Percentiles rank a stretch among this genome's conserved stretches.
phyloP scores from a whole-genome alignment of 345 rosid species.

The Abelmoschus esculentus region DNA sequence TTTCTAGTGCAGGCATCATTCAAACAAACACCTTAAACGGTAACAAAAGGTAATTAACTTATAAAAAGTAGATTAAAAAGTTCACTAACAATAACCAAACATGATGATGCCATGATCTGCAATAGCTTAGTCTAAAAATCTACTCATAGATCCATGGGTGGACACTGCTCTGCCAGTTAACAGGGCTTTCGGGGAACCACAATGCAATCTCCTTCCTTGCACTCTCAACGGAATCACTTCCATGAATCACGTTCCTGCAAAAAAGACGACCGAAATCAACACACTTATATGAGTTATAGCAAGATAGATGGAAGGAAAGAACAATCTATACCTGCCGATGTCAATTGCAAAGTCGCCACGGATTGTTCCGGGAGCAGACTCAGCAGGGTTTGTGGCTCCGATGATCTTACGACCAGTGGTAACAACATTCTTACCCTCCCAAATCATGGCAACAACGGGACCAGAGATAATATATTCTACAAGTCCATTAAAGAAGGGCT shows the following conservation, averaged over 20 bases:
- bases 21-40: neutral
- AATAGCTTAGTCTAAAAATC: neutral
- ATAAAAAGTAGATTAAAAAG: neutral
- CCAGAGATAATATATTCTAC: conserved; percentile 92
- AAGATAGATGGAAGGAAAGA: neutral
- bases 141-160: conserved; percentile 85
- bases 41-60: neutral
- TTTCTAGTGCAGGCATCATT: neutral
- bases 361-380: conserved; percentile 87
- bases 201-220: conserved; percentile 77
- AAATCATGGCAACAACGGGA: conserved; percentile 91
- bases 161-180: conserved; percentile 74
- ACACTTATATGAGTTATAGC: neutral
- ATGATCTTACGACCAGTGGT: conserved; percentile 79
- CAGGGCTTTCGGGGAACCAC: conserved; percentile 87
- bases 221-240: conserved; percentile 80
- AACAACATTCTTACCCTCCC: conserved; percentile 94
- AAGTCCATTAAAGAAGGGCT: conserved; percentile 82
- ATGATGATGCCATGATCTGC: neutral
- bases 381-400: conserved; percentile 97
- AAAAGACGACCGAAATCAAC: neutral
- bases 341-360: conserved; percentile 89
- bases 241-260: conserved; percentile 82
- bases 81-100: neutral
- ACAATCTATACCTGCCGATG: conserved; percentile 56